Percentiles rank a stretch among this genome's conserved stretches.
phyloP scores from a whole-genome alignment of 2,329 filamentous ascomycete genomes.

The Lachnellula occidentalis region DNA sequence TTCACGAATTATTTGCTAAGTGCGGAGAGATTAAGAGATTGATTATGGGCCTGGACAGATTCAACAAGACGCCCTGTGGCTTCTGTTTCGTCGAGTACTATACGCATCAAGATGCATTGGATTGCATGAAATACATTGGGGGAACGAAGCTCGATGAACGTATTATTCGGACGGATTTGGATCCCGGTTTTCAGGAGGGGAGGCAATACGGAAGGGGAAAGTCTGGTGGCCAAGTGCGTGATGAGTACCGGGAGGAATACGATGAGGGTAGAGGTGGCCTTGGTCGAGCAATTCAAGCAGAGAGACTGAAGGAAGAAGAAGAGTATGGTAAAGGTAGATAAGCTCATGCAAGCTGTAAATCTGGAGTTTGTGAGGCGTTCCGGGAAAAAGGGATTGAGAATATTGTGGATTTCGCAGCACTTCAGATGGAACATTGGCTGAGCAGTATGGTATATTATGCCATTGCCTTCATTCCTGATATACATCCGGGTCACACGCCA shows the following conservation, averaged over 20 bases:
- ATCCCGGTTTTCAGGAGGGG: constrained; percentile 93
- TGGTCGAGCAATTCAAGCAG: constrained; percentile 69
- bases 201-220: constrained; percentile 94
- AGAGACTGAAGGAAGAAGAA: constrained; percentile 52
- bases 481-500: constrained; percentile 26
- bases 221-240: constrained; percentile 91
- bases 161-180: constrained; percentile 89
- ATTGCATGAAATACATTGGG: constrained; percentile 98
- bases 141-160: constrained; percentile 97
- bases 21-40: constrained; percentile 97
- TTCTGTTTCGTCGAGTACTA: constrained; percentile 99
- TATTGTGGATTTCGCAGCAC: constrained; percentile 4
- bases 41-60: constrained; percentile 95
- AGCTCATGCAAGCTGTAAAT: constrained; percentile 7
- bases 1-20: constrained; percentile 93
- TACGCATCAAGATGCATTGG: constrained; percentile 91
- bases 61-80: constrained; percentile 95
- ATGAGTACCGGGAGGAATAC: constrained; percentile 96
- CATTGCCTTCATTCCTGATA: constrained; percentile 23
- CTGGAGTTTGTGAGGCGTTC: constrained; percentile 17
- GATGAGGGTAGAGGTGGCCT: constrained; percentile 91
- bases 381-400: constrained; percentile 21
- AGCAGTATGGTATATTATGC: constrained; percentile 1
- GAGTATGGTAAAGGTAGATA: constrained; percentile 54
- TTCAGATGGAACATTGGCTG: not conserved